phyloP scores from a whole-genome alignment of 345 rosid species.

The Dimocarpus longan region DNA sequence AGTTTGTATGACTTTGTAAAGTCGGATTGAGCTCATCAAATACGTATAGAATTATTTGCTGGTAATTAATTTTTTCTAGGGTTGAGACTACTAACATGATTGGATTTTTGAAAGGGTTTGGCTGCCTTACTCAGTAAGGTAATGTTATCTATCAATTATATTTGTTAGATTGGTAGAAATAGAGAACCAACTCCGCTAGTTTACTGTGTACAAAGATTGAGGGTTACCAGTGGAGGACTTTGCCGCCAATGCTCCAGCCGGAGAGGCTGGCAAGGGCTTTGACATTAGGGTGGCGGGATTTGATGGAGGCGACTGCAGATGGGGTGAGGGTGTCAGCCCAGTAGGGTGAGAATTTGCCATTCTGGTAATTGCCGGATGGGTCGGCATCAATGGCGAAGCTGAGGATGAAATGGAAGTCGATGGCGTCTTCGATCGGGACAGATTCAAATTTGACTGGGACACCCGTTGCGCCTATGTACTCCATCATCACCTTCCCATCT shows the following conservation, averaged over 20 bases:
- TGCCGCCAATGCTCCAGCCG: slow-evolving; percentile 53
- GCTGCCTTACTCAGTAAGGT: too few relatives aligned
- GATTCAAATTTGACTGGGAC: slow-evolving; percentile 34
- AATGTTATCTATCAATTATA: too few relatives aligned
- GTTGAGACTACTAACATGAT: too few relatives aligned
- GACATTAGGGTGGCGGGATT: slow-evolving; percentile 38
- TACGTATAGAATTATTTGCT: too few relatives aligned
- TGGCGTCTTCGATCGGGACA: slow-evolving; percentile 37
- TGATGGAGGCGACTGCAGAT: slow-evolving; percentile 32
- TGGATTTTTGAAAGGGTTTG: too few relatives aligned
- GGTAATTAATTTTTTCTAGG: too few relatives aligned
- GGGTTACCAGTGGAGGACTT: slow-evolving; percentile 39
- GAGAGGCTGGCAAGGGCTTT: slow-evolving; percentile 53
- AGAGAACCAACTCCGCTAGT: too few relatives aligned
- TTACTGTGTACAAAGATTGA: background rate
- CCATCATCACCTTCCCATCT: slow-evolving; percentile 69
- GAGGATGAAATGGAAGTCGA: slow-evolving; percentile 54
- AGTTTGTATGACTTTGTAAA: too few relatives aligned
- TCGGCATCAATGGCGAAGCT: slow-evolving; percentile 57
- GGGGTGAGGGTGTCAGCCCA: slow-evolving; percentile 45
- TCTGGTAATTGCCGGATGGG: slow-evolving; percentile 40
- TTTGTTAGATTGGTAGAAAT: too few relatives aligned
- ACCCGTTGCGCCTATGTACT: slow-evolving; percentile 61
- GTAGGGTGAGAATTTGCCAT: slow-evolving; percentile 48
- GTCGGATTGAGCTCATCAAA: too few relatives aligned